phyloP scores from a whole-genome alignment of 108 stramenopile genomes.

The Epipyxis sp. region DNA sequence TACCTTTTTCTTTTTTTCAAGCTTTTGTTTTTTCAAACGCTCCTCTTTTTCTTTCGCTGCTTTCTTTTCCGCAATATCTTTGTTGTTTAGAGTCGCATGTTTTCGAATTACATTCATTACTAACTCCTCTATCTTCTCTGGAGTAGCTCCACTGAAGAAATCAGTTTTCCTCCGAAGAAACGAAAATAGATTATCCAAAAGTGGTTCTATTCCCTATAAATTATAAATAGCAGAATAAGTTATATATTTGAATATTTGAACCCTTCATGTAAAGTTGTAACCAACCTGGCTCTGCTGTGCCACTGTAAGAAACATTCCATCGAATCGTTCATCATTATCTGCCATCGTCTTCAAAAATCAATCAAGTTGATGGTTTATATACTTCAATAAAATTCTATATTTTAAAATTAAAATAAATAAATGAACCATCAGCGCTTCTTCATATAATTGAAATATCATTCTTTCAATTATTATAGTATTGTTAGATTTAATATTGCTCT shows the following conservation, averaged over 20 bases:
- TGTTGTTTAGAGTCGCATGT: conserved; percentile 64
- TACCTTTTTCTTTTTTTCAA: conserved; percentile 39
- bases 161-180: conserved; percentile 97
- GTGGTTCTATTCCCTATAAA: conserved; percentile 82
- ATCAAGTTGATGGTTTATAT: too few relatives aligned
- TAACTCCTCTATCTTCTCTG: conserved; percentile 47
- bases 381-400: too few relatives aligned
- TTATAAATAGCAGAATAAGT: neutral
- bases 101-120: conserved; percentile 73
- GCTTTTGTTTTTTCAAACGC: conserved; percentile 30
- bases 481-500: too few relatives aligned
- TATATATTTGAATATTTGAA: neutral
- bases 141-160: conserved; percentile 79
- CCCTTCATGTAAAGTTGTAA: neutral
- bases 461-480: too few relatives aligned
- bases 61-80: conserved; percentile 46
- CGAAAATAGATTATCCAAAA: conserved; percentile 92
- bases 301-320: conserved; percentile 88
- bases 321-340: conserved; percentile 93
- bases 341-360: too few relatives aligned
- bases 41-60: conserved; percentile 44
- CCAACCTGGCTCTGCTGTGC: conserved; percentile 71
- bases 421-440: too few relatives aligned
- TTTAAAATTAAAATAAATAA: too few relatives aligned
- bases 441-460: too few relatives aligned